Base-by-base conservation (phyloP, 1,284 basidiomycete species). In the Apiotrichum brassicae region DNA sequence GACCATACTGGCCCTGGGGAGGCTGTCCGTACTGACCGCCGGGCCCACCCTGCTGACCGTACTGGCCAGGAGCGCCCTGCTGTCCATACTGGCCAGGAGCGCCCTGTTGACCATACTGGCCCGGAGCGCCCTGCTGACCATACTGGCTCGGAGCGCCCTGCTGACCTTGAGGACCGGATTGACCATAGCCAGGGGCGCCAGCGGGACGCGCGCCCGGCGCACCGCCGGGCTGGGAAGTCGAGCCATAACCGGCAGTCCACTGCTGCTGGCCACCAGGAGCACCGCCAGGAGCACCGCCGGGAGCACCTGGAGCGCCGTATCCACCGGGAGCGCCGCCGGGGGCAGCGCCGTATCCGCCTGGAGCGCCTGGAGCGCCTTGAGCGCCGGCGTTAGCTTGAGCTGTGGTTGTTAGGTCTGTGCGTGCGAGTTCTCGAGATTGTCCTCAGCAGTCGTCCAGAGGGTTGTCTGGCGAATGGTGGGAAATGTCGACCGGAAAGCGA, bases 61-160 rank as follows among this genome's bases (percentile, higher is more conserved):
- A 44, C 20, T 53, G 52, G 12, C 41, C 40, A 8, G 46, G 24
- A 3, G 19, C 26, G 28, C 42, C 48, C 25, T 54, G 53, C 45
- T 59, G 57, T n/a, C 43, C 53, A 18, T 53, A 52, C 43, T 59
- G 57, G 18, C 34, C 48, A 11, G 41, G 32, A 9, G 46, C 37
- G 26, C 46, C 49, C 9, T 16, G 18, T 28, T 36, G 44, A n/a
- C 54, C 51, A 22, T 62, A 64, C 14, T 30, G 19, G 4, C 39
- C 41, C 3, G 35, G 35, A 6, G 43, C 37, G 26, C 46, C 52
- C 9, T 16, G 18, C 34, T 36, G 44, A 34, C 54, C 51, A 23
- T 62, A 64, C 14, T 30, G 19, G 8, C 39, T 35, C 2, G 42
- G 35, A 7, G 46, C 38, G 24, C 46, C 51, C 9, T 16, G 18